Conservation (phyloP, 805 yeast genomes). For the Monosporozyma siamensis region DNA sequence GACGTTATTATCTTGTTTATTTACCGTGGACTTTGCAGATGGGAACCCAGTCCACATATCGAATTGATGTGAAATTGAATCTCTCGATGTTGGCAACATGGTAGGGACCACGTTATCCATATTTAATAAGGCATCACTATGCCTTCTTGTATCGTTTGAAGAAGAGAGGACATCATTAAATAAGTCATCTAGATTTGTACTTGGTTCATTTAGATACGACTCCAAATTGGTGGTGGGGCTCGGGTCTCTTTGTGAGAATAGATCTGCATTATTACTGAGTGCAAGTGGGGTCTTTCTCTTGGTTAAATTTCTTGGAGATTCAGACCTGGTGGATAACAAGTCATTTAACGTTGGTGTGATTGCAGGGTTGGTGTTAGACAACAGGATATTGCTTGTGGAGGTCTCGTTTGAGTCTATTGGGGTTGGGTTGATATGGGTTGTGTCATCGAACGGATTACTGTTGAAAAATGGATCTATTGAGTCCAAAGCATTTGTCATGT, state of each 20-base stretch:
- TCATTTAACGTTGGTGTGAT: slow-evolving; percentile 1
- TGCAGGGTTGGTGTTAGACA: too few relatives aligned
- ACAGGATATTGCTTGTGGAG: neutral
- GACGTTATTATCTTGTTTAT: slow-evolving; percentile 14
- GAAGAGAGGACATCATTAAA: slow-evolving; percentile 4
- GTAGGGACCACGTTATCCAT: slow-evolving; percentile 4
- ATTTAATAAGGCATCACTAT: slow-evolving; percentile 14
- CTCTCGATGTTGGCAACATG: slow-evolving; percentile 13
- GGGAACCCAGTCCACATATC: slow-evolving; percentile 20
- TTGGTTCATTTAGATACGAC: neutral
- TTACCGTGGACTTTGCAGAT: slow-evolving; percentile 3
- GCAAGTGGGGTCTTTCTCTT: too few relatives aligned
- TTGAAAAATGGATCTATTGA: neutral
- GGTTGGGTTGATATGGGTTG: neutral
- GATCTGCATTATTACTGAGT: neutral
- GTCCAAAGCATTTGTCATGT: too few relatives aligned
- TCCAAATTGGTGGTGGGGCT: neutral
- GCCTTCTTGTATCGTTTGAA: slow-evolving; percentile 11
- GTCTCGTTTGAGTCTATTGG: neutral
- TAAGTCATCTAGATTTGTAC: slow-evolving; percentile 5
- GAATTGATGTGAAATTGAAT: slow-evolving; percentile 24
- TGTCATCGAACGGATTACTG: neutral
- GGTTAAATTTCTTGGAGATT: neutral
- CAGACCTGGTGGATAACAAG: neutral
- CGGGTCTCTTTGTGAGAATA: neutral